Conservation (phyloP, 2,329 filamentous ascomycete species). For the Verticillium klebahnii region DNA sequence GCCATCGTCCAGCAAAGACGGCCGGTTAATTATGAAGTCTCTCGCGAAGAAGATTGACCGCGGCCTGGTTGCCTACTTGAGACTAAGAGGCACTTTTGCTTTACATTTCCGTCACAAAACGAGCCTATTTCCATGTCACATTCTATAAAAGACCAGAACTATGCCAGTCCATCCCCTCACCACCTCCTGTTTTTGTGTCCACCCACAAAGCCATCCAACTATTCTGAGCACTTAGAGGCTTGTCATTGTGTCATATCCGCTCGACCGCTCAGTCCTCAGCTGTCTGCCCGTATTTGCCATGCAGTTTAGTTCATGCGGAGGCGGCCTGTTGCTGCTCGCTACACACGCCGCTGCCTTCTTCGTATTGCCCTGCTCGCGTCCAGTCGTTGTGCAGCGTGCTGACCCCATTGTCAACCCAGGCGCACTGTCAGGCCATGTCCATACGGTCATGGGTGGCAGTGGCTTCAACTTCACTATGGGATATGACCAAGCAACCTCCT, state of each 20-base stretch:
- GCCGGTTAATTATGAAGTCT: not conserved
- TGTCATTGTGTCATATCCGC: not conserved
- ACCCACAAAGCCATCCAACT: not conserved
- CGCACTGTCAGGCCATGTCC: conserved; percentile 48
- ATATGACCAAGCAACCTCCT: conserved; percentile 44
- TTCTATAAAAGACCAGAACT: not conserved
- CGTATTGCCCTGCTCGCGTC: conserved; percentile 11
- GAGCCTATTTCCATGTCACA: not conserved
- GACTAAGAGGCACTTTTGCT: not conserved
- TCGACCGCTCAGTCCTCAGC: not conserved
- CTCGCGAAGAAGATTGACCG: not conserved
- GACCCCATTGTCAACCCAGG: conserved; percentile 59
- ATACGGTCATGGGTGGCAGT: conserved; percentile 59
- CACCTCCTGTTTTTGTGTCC: not conserved
- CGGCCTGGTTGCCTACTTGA: not conserved
- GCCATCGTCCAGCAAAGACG: not conserved
- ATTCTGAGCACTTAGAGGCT: not conserved
- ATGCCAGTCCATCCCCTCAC: not conserved
- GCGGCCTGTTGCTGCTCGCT: not conserved
- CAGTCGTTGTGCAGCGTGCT: conserved; percentile 33
- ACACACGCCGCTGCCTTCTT: conserved; percentile 9
- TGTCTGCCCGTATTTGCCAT: not conserved
- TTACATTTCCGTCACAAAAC: not conserved
- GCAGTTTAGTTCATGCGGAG: not conserved
- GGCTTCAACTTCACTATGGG: conserved; percentile 52